Conservation (phyloP, 2,329 filamentous ascomycete species). For the Alternaria consortialis region DNA sequence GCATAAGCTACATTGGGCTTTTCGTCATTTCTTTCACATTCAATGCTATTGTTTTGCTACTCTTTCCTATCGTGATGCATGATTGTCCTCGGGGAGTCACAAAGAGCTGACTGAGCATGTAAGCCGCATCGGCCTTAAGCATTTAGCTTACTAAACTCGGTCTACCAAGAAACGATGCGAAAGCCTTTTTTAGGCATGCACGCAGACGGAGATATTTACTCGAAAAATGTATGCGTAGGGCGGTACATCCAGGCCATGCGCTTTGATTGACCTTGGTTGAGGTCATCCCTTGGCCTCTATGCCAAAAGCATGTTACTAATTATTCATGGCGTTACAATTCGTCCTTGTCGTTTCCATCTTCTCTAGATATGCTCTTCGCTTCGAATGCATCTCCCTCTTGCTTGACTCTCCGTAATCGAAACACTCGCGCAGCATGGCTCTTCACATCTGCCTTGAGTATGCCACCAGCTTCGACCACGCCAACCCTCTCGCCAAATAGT, state of each 20-base stretch:
- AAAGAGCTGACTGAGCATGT: background rate
- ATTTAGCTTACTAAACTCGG: background rate
- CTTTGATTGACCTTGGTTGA: background rate
- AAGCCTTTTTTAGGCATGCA: background rate
- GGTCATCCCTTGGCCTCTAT: background rate
- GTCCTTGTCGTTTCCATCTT: constrained; percentile 20
- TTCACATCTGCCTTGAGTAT: constrained; percentile 27
- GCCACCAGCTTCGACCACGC: constrained; percentile 31
- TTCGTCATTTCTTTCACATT: background rate
- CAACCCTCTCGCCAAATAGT: constrained; percentile 36
- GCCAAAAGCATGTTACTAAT: background rate
- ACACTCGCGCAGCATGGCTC: constrained; percentile 33
- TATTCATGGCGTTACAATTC: constrained; percentile 19
- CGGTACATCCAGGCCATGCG: background rate
- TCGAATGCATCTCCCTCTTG: constrained; percentile 33
- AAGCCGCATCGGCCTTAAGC: background rate
- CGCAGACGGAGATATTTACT: background rate
- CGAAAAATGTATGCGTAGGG: background rate
- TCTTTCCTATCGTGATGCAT: background rate
- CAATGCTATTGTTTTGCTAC: background rate
- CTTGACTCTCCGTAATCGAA: constrained; percentile 26
- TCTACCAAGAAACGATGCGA: background rate
- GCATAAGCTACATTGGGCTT: background rate
- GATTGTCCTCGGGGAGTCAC: background rate
- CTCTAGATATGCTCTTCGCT: constrained; percentile 32